Evolutionary conservation across 2,329 filamentous ascomycete genomes (phyloP).

Genomic region (Colletotrichum sp.): DNA sequence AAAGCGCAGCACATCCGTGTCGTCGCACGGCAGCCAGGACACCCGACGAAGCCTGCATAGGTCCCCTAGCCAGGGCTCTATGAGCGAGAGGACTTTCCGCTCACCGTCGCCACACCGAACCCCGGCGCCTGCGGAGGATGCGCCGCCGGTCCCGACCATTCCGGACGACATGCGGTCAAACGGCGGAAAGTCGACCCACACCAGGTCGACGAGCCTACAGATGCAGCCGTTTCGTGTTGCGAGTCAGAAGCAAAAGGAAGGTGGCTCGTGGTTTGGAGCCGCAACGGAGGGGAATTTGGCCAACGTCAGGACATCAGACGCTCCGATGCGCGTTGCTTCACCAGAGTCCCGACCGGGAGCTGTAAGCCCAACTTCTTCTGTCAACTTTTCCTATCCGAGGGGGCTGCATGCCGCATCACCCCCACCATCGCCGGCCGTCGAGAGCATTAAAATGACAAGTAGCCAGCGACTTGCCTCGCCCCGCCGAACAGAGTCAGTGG

Average conservation of each 20-base stretch:
- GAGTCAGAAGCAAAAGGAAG: slow-evolving; percentile 53
- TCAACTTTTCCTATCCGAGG: slow-evolving; percentile 66
- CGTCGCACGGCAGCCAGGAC: slow-evolving; percentile 64
- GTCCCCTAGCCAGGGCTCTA: slow-evolving; percentile 75
- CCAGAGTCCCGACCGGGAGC: slow-evolving; percentile 44
- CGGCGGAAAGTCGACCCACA: slow-evolving; percentile 27
- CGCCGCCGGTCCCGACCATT: slow-evolving; percentile 78
- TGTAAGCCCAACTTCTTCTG: slow-evolving; percentile 52
- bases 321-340: slow-evolving; percentile 39
- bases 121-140: slow-evolving; percentile 45
- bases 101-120: slow-evolving; percentile 60
- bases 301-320: slow-evolving; percentile 51
- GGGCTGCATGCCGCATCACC: slow-evolving; percentile 46
- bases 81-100: slow-evolving; percentile 89
- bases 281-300: slow-evolving; percentile 46
- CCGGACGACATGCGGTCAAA: slow-evolving; percentile 53
- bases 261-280: slow-evolving; percentile 55
- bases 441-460: slow-evolving; percentile 22
- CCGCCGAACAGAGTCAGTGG: slow-evolving; percentile 26
- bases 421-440: slow-evolving; percentile 31
- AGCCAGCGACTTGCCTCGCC: slow-evolving; percentile 26
- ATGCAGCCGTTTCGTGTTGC: slow-evolving; percentile 57
- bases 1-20: slow-evolving; percentile 73
- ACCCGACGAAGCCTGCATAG: slow-evolving; percentile 60
- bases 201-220: slow-evolving; percentile 46